These are phyloP conservation scores for Ulota crispa DNA, from an alignment of 225 moss, liverwort and hornwort genomes.

Conservation along the genomic window DNA sequence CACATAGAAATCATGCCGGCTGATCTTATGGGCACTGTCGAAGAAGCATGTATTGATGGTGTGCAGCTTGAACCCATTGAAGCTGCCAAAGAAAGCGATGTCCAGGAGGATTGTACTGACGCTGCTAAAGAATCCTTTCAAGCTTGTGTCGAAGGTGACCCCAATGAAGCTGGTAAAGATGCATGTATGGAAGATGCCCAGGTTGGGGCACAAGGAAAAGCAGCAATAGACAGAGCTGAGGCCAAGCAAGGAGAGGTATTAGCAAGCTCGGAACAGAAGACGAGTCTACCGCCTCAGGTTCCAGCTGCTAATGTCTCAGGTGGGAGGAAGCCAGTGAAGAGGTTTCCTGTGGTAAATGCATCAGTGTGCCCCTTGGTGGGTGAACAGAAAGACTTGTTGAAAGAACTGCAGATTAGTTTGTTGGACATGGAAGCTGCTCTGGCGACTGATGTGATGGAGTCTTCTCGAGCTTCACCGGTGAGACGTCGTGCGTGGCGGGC, in stretches of 20 bases:
- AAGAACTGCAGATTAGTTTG: slow-evolving; percentile 66
- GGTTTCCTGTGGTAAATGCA: slow-evolving; percentile 65
- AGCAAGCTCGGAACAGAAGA: slow-evolving; percentile 34
- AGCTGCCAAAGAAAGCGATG: slow-evolving; percentile 21
- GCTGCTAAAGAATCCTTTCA: slow-evolving; percentile 12
- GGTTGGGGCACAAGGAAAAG: slow-evolving; percentile 17
- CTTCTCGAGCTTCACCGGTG: slow-evolving; percentile 54
- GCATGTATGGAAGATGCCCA: slow-evolving; percentile 24
- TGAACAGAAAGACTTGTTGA: slow-evolving; percentile 53
- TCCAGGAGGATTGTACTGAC: slow-evolving; percentile 18
- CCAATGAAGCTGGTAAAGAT: slow-evolving; percentile 21
- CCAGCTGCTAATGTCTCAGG: slow-evolving; percentile 23
- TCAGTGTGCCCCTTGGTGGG: slow-evolving; percentile 63
- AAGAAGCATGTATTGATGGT: slow-evolving; percentile 24
- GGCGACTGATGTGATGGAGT: slow-evolving; percentile 66
- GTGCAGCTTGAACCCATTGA: slow-evolving; percentile 29
- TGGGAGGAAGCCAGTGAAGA: slow-evolving; percentile 71
- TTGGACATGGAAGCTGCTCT: slow-evolving; percentile 85
- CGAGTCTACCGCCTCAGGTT: slow-evolving; percentile 29
- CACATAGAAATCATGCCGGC: slow-evolving; percentile 33
- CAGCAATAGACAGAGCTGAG: slow-evolving; percentile 23
- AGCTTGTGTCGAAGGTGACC: slow-evolving; percentile 6
- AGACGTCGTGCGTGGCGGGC: slow-evolving; percentile 89
- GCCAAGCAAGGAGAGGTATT: slow-evolving; percentile 21
- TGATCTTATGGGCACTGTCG: slow-evolving; percentile 24